Percentiles rank a stretch among this genome's conserved stretches.
Conservation (phyloP, 805 yeast species). For the Jamesozyma hellenica region DNA sequence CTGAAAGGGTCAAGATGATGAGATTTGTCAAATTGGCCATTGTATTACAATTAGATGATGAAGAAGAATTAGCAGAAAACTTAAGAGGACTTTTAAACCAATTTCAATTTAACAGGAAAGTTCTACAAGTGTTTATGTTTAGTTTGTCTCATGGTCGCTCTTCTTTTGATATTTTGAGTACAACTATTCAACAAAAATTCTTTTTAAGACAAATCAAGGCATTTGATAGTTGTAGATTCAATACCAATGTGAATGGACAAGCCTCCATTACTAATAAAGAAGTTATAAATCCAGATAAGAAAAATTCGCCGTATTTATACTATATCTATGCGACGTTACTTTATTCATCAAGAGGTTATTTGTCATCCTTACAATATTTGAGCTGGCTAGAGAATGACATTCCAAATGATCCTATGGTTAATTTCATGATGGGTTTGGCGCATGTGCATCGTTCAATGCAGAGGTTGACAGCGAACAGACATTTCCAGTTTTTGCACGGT, state of each 20-base stretch:
- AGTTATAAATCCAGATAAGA: slow-evolving; percentile 33
- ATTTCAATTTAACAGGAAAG: slow-evolving; percentile 66
- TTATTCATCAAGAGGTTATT: slow-evolving; percentile 72
- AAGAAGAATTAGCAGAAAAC: slow-evolving; percentile 42
- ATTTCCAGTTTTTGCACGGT: slow-evolving; percentile 81
- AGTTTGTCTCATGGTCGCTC: slow-evolving; percentile 48
- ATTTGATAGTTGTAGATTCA: slow-evolving; percentile 55
- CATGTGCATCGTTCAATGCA: slow-evolving; percentile 89
- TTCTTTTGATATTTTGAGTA: slow-evolving; percentile 53
- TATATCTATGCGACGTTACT: slow-evolving; percentile 73
- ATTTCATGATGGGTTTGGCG: slow-evolving; percentile 64
- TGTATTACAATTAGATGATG: slow-evolving; percentile 38
- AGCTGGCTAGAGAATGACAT: slow-evolving; percentile 57
- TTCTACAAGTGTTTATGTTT: slow-evolving; percentile 55
- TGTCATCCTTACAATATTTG: slow-evolving; percentile 71
- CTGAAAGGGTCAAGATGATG: slow-evolving; percentile 48
- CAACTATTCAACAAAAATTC: slow-evolving; percentile 81
- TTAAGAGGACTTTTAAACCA: slow-evolving; percentile 55
- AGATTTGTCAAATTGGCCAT: slow-evolving; percentile 61
- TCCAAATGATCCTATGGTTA: slow-evolving; percentile 69
- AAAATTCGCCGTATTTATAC: slow-evolving; percentile 55
- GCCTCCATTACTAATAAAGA: slow-evolving; percentile 55
- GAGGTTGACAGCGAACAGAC: slow-evolving; percentile 75
- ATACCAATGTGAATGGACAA: slow-evolving; percentile 59
- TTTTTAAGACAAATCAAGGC: slow-evolving; percentile 85